Evolutionary conservation across 2,329 filamentous ascomycete genomes (phyloP), one percentile per base, ranked within the genome.

Genomic region (Xylariaceae sp.): DNA sequence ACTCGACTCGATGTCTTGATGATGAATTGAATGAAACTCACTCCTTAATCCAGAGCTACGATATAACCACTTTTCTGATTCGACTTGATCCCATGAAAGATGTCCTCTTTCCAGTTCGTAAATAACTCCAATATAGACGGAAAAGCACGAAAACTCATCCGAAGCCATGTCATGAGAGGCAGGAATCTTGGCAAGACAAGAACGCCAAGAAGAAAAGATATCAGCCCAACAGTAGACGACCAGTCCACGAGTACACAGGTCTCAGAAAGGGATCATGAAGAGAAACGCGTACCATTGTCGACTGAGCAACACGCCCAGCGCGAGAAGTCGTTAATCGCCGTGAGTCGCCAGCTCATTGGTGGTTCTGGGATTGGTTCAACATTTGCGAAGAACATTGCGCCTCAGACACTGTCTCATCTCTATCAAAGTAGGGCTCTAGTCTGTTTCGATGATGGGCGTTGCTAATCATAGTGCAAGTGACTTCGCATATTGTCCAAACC

Each of bases 131-230:
- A 54, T 9, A 63, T 63, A 53, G 61, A 62, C 34, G 34, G 13
- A 1, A 53, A 55, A 17, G 49, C 63, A 23, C 64, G 61, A 41
- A 64, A 59, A 51, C 57, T 59, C 15, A 67, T 67, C 17, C 58
- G 63, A 34, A 60, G 64, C 23, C 63, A 67, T 63, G 65, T 65
- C 13, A 67, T 66, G 65, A 67, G 61, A 55, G 53, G 23, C 23
- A 30, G 23, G 23, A 66, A 66, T 37, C 34, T 56, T 11, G 64
- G 64, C 35, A 66, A 66, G 52, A 56, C 51, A 44, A 58, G 56
- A 50, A 10, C 10, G 7, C 49, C 51, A 8, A 64, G 41, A 13
- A 23, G n/a, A 11, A 55, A 51, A 49, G 5, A 4, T 15, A 30
- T 30, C 11, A 15, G 48, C 37, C 37, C 45, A 10, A 50, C 52